These are phyloP conservation scores for Aegilops sharonensis DNA, from an alignment of 176 grass and related monocot genomes.

Conservation along the genomic window DNA sequence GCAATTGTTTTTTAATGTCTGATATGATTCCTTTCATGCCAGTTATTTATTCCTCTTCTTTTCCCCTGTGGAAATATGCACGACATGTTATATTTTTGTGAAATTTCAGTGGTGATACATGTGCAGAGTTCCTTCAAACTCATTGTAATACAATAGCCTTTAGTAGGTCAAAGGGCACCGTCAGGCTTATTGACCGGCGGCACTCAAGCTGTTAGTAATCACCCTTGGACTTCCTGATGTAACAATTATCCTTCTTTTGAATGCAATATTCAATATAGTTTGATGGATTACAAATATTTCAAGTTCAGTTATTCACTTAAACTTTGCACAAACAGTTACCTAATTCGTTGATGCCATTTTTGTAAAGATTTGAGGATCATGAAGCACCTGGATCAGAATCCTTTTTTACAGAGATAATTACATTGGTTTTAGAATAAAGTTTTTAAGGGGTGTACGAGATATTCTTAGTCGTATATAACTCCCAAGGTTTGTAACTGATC, in stretches of 20 bases:
- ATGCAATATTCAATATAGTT: not conserved
- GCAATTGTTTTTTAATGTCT: constrained; percentile 7
- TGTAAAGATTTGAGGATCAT: constrained; percentile 74
- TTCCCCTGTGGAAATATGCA: constrained; percentile 19
- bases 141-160: constrained; percentile 88
- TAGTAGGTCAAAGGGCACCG: constrained; percentile 93
- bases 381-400: constrained; percentile 69
- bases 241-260: constrained; percentile 26
- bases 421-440: constrained; percentile 90
- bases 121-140: constrained; percentile 82
- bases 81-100: constrained; percentile 40
- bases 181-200: constrained; percentile 83
- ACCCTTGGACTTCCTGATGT: constrained; percentile 36
- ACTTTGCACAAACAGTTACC: constrained; percentile 9
- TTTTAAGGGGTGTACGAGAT: constrained; percentile 68
- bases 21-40: constrained; percentile 6
- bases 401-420: constrained; percentile 95
- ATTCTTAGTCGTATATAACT: constrained; percentile 96
- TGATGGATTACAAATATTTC: not conserved
- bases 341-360: constrained; percentile 13
- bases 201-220: constrained; percentile 76
- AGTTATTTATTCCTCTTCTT: not conserved
- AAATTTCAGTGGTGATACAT: constrained; percentile 92
- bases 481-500: constrained; percentile 51
- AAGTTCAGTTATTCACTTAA: not conserved